Conservation (phyloP, 495 filamentous ascomycete species). For the Cercophora newfieldiana region DNA sequence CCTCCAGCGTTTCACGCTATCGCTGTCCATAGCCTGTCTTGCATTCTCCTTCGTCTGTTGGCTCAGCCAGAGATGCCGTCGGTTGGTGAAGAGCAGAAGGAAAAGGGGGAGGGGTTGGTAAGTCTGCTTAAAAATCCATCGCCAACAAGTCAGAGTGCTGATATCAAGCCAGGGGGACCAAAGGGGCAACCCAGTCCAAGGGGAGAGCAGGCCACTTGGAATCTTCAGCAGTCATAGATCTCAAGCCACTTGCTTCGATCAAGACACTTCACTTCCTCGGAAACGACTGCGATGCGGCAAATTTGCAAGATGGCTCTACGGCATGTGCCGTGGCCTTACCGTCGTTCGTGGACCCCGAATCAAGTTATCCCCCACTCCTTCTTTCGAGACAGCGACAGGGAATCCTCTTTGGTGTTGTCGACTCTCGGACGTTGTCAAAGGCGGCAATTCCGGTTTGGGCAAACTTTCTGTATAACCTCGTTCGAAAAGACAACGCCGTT, state of each 20-base stretch:
- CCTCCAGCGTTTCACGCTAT: conserved; percentile 23
- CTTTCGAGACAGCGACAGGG: background rate
- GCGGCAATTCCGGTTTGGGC: conserved; percentile 4
- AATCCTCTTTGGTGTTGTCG: conserved; percentile 1
- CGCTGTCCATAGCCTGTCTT: conserved; percentile 18
- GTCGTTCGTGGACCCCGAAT: conserved; percentile 3
- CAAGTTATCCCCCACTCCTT: background rate
- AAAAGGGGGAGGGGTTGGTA: background rate
- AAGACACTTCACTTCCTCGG: background rate
- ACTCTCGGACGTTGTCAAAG: background rate
- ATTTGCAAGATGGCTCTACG: background rate
- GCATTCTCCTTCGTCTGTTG: conserved; percentile 15
- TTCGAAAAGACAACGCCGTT: conserved; percentile 3
- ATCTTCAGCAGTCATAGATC: background rate
- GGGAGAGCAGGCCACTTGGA: background rate
- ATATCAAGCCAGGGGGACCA: background rate
- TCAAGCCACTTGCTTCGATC: background rate
- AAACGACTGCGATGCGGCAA: background rate
- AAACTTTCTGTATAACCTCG: conserved; percentile 14
- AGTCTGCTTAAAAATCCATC: background rate
- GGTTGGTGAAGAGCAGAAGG: background rate
- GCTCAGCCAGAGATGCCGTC: background rate
- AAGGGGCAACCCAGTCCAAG: background rate
- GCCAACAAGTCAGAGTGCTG: background rate
- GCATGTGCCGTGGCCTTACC: conserved; percentile 4